phyloP scores from a whole-genome alignment of 371 early-diverging fungal genomes.

The Apophysomyces sp. region DNA sequence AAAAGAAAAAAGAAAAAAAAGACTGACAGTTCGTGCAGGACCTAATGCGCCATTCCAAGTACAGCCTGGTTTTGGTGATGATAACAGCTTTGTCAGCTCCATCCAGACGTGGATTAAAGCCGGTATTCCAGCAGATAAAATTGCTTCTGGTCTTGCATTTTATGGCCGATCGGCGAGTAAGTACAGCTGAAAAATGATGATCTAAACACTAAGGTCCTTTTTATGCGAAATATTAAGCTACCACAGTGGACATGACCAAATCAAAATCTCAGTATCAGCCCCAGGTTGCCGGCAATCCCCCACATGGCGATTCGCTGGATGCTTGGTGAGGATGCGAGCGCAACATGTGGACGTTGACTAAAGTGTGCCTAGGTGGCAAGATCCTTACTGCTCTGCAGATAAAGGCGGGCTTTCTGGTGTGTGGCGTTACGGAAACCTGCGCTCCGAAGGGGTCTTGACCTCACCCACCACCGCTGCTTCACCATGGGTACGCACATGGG shows the following conservation, averaged over 20 bases:
- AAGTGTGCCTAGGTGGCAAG: conserved; percentile 5
- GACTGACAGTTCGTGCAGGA: conserved; percentile 10
- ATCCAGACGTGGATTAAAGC: conserved; percentile 54
- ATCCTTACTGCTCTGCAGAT: conserved; percentile 23
- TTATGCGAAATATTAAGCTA: conserved; percentile 17
- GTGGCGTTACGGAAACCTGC: conserved; percentile 53
- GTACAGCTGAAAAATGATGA: neutral
- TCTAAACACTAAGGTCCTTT: neutral
- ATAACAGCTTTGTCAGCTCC: conserved; percentile 41
- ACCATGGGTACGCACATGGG: conserved; percentile 58
- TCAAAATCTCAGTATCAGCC: conserved; percentile 27
- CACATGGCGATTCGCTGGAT: conserved; percentile 38
- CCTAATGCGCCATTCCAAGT: conserved; percentile 56
- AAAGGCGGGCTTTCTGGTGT: conserved; percentile 36
- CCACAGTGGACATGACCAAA: conserved; percentile 29
- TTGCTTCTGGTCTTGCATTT: conserved; percentile 64
- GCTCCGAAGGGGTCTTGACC: conserved; percentile 52
- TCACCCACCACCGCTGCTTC: conserved; percentile 41
- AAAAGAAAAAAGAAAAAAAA: no score
- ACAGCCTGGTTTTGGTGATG: conserved; percentile 18
- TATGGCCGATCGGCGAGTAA: conserved; percentile 60
- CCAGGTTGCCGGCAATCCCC: conserved; percentile 20
- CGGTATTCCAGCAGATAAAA: conserved; percentile 57
- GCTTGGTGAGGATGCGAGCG: conserved; percentile 12
- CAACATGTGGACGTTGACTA: neutral